Evolutionary conservation across 495 filamentous ascomycete genomes (phyloP).

Genomic region (Neurospora sublineolata): DNA sequence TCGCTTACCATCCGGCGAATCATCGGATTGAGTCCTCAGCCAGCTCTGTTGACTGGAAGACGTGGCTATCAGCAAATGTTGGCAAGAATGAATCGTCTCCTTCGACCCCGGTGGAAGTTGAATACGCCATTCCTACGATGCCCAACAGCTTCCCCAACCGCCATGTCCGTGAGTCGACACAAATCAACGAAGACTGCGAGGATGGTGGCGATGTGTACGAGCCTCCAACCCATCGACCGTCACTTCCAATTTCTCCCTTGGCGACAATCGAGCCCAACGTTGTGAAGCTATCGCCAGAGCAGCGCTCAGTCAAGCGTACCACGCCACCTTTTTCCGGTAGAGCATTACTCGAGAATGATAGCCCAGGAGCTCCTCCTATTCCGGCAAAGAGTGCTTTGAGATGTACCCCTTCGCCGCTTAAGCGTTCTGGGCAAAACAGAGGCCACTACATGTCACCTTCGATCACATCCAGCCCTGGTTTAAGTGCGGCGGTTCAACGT

Average conservation of each 20-base stretch:
- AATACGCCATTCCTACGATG: constrained; percentile 28
- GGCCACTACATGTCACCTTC: constrained; percentile 6
- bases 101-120: constrained; percentile 17
- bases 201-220: constrained; percentile 8
- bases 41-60: constrained; percentile 44
- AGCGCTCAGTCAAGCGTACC: constrained; percentile 6
- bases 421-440: constrained; percentile 3
- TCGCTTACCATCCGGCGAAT: constrained; percentile 14
- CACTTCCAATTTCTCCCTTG: constrained; percentile 13
- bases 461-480: constrained; percentile 23
- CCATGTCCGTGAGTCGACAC: constrained; percentile 50
- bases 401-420: constrained; percentile 8
- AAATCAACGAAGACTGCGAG: constrained; percentile 42
- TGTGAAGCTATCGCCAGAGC: constrained; percentile 8
- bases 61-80: constrained; percentile 39
- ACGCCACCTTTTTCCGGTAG: constrained; percentile 7
- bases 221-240: constrained; percentile 9
- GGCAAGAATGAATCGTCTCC: constrained; percentile 33
- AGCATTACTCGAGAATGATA: constrained; percentile 9
- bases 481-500: constrained; percentile 23
- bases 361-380: constrained; percentile 13
- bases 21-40: constrained; percentile 27
- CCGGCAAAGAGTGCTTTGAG: constrained; percentile 17
- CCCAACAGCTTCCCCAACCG: constrained; percentile 20
- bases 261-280: constrained; percentile 16